Evolutionary conservation across 2,329 filamentous ascomycete genomes (phyloP).

Genomic region (Pseudohalonectria lignicola): DNA sequence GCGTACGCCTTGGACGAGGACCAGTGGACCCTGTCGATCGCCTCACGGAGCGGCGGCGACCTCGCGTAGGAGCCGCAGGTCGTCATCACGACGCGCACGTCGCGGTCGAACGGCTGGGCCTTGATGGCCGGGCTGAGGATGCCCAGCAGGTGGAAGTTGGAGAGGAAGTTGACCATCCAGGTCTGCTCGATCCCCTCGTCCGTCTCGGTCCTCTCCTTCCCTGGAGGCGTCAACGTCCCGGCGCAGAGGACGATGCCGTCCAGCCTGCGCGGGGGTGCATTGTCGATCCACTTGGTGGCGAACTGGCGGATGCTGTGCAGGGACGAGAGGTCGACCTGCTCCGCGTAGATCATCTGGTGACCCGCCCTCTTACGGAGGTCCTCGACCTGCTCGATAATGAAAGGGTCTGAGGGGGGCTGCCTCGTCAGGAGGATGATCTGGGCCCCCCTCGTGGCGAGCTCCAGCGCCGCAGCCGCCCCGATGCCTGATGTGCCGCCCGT

Average conservation of each 20-base stretch:
- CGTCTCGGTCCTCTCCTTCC: conserved; percentile 47
- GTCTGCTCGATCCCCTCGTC: conserved; percentile 75
- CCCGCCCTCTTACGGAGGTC: conserved; percentile 67
- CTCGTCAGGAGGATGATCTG: conserved; percentile 87
- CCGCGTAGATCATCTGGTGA: conserved; percentile 87
- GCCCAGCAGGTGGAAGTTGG: conserved; percentile 88
- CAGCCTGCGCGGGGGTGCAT: conserved; percentile 74
- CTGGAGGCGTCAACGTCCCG: conserved; percentile 62
- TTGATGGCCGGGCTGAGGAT: conserved; percentile 85
- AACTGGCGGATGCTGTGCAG: conserved; percentile 88
- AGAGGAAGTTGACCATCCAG: conserved; percentile 91
- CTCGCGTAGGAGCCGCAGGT: conserved; percentile 85
- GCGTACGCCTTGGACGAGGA: conserved; percentile 48
- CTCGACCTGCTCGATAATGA: conserved; percentile 85
- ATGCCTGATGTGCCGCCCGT: conserved; percentile 93
- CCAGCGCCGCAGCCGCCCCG: conserved; percentile 63
- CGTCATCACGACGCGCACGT: conserved; percentile 77
- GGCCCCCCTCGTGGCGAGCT: conserved; percentile 71
- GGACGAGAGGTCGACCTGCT: conserved; percentile 82
- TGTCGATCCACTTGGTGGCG: conserved; percentile 97
- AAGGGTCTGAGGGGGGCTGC: conserved; percentile 69
- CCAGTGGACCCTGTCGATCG: conserved; percentile 31
- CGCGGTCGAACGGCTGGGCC: conserved; percentile 85
- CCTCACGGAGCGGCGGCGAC: conserved; percentile 53
- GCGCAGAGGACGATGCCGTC: conserved; percentile 89